Evolutionary conservation across 2,329 filamentous ascomycete genomes (phyloP).

Genomic region (Fusarium buharicum): DNA sequence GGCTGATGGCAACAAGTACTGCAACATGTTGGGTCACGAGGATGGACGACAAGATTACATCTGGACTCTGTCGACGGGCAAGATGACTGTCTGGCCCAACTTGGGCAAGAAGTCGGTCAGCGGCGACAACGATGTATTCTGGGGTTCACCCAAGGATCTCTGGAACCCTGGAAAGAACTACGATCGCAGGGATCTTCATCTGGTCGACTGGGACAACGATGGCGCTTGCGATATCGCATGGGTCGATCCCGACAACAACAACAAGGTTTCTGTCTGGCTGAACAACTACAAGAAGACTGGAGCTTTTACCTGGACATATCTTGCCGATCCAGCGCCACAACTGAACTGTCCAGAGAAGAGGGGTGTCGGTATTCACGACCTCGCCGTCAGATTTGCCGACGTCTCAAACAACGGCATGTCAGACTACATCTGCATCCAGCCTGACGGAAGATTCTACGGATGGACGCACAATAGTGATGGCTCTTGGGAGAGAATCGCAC

Average conservation of each 20-base stretch:
- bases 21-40: constrained; percentile 27
- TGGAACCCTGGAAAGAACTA: constrained; percentile 3
- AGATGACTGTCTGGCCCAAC: constrained; percentile 9
- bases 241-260: constrained; percentile 7
- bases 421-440: constrained; percentile 17
- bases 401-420: constrained; percentile 43
- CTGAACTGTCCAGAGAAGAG: constrained; percentile 2
- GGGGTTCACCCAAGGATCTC: background rate
- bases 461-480: constrained; percentile 13
- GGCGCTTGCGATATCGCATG: constrained; percentile 13
- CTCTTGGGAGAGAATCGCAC: constrained; percentile 1
- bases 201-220: constrained; percentile 16
- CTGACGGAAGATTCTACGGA: constrained; percentile 6
- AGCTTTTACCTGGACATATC: background rate
- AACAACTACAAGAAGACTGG: constrained; percentile 5
- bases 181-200: constrained; percentile 14
- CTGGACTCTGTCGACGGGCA: constrained; percentile 18
- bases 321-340: background rate
- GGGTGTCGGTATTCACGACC: constrained; percentile 4
- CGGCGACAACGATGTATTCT: background rate
- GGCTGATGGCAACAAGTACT: constrained; percentile 33
- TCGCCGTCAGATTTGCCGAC: constrained; percentile 32
- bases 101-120: constrained; percentile 1
- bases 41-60: constrained; percentile 36
- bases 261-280: constrained; percentile 11